These are phyloP conservation scores for Nakazawaea ernobii DNA, from an alignment of 805 yeast genomes.

Conservation along the genomic window DNA sequence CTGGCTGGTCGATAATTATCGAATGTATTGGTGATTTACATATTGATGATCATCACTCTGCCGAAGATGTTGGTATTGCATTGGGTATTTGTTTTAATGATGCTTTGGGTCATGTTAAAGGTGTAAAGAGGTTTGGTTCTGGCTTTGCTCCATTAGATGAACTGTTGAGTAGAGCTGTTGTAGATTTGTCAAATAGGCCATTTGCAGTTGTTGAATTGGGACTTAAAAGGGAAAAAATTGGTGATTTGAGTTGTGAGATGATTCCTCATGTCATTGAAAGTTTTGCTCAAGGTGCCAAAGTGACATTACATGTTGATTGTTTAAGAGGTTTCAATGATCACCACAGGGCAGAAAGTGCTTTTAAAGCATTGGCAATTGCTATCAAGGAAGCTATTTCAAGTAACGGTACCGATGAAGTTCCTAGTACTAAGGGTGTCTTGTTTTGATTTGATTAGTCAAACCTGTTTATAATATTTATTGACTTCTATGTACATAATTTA, in stretches of 20 bases:
- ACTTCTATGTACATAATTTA: neutral
- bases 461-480: slow-evolving; percentile 20
- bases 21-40: slow-evolving; percentile 93
- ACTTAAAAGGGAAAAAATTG: slow-evolving; percentile 86
- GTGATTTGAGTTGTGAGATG: slow-evolving; percentile 92
- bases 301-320: slow-evolving; percentile 93
- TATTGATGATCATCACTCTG: slow-evolving; percentile 95
- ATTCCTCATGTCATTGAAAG: slow-evolving; percentile 95
- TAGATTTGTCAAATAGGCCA: slow-evolving; percentile 90
- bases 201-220: slow-evolving; percentile 87
- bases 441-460: no score
- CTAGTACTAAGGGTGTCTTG: slow-evolving; percentile 95
- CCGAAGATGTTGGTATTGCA: slow-evolving; percentile 94
- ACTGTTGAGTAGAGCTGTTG: slow-evolving; percentile 93
- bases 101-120: slow-evolving; percentile 85
- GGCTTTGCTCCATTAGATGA: slow-evolving; percentile 97
- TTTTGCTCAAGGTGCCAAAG: slow-evolving; percentile 86
- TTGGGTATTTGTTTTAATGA: slow-evolving; percentile 83
- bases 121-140: slow-evolving; percentile 86
- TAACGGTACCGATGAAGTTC: slow-evolving; percentile 87
- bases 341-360: slow-evolving; percentile 93
- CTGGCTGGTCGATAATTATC: slow-evolving; percentile 90
- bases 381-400: slow-evolving; percentile 76
- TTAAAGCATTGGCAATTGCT: slow-evolving; percentile 93
- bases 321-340: slow-evolving; percentile 92